phyloP scores from a whole-genome alignment of 441 rosid genomes.

The Erodium trifolium region DNA sequence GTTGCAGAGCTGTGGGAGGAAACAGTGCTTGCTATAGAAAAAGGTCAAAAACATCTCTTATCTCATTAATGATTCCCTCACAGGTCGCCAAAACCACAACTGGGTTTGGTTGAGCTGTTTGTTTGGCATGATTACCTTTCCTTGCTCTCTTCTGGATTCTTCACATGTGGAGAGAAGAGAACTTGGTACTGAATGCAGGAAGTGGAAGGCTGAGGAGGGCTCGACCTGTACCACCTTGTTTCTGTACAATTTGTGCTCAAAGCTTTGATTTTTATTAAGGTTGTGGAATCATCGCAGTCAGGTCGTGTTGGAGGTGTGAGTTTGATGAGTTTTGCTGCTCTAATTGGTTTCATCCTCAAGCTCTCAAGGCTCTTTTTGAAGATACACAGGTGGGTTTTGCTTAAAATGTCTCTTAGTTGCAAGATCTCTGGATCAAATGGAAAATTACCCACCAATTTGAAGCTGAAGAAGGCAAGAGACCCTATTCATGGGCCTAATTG shows the following conservation, averaged over 20 bases:
- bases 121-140: conserved; percentile 19
- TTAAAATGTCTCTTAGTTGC: conserved; percentile 51
- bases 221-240: conserved; percentile 26
- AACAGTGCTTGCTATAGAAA: conserved; percentile 23
- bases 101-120: conserved; percentile 40
- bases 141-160: conserved; percentile 21
- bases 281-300: conserved; percentile 24
- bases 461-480: conserved; percentile 45
- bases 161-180: conserved; percentile 22
- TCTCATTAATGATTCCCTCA: conserved; percentile 47
- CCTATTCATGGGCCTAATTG: conserved; percentile 28
- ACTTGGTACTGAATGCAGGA: conserved; percentile 26
- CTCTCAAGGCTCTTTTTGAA: conserved; percentile 30
- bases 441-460: conserved; percentile 31
- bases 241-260: conserved; percentile 15
- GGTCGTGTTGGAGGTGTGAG: conserved; percentile 17
- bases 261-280: not conserved
- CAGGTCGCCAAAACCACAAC: conserved; percentile 33
- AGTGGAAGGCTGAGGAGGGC: conserved; percentile 21
- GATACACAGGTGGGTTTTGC: conserved; percentile 30
- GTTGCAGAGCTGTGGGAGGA: conserved; percentile 28
- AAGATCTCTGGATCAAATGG: conserved; percentile 44
- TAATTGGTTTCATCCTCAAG: conserved; percentile 35
- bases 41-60: conserved; percentile 30
- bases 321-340: conserved; percentile 42